Evolutionary conservation across 306 rosid genomes (phyloP).

Genomic region (Quercus gilva): DNA sequence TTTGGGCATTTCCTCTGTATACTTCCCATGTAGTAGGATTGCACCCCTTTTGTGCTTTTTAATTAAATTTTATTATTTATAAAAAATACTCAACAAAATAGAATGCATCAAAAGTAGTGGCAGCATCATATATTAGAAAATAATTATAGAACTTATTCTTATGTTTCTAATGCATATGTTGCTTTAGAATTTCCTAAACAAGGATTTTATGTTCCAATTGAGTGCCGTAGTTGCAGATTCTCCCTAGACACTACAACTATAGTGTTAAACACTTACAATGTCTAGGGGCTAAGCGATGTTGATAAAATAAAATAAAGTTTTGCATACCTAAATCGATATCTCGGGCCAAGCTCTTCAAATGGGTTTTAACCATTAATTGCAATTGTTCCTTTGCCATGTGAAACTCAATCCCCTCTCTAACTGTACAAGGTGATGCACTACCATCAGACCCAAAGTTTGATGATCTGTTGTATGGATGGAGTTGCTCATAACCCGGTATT

Average conservation of each 20-base stretch:
- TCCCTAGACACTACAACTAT: background rate
- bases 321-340: constrained; percentile 53
- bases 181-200: background rate
- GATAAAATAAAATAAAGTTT: constrained; percentile 10
- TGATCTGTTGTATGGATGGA: constrained; percentile 44
- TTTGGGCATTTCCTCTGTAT: too few species aligned
- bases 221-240: background rate
- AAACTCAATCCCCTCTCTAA: constrained; percentile 44
- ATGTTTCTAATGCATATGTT: background rate
- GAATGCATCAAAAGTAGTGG: background rate
- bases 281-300: background rate
- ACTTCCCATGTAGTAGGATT: too few species aligned
- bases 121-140: constrained; percentile 1
- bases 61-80: too few species aligned
- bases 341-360: constrained; percentile 55
- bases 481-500: constrained; percentile 40
- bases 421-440: constrained; percentile 21
- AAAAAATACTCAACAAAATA: background rate
- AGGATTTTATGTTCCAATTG: background rate
- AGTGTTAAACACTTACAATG: background rate
- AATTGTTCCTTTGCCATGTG: constrained; percentile 61
- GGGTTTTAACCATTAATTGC: constrained; percentile 55
- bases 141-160: constrained; percentile 16
- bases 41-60: too few species aligned
- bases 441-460: constrained; percentile 35